Percentiles rank a stretch among this genome's conserved stretches.
These are phyloP conservation scores for Tolypocladium nubicola DNA, from an alignment of 2,329 filamentous ascomycete species.

Conservation along the genomic window DNA sequence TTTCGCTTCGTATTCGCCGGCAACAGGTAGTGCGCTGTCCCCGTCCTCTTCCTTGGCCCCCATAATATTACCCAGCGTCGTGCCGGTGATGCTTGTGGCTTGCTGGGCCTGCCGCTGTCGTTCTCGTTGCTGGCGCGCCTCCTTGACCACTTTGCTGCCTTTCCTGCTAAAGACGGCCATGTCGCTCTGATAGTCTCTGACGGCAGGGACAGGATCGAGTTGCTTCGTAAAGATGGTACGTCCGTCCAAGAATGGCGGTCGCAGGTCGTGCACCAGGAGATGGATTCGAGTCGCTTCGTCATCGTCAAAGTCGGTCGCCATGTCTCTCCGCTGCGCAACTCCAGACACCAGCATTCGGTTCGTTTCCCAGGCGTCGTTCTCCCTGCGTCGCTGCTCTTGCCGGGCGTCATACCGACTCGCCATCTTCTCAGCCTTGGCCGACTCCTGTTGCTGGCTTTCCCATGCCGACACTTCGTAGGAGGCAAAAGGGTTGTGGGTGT, in stretches of 20 bases:
- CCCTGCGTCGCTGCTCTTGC: slow-evolving; percentile 77
- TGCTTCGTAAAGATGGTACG: slow-evolving; percentile 96
- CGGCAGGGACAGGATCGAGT: slow-evolving; percentile 84
- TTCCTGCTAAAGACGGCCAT: slow-evolving; percentile 98
- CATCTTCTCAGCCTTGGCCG: slow-evolving; percentile 70
- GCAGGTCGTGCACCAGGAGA: slow-evolving; percentile 83
- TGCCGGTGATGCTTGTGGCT: slow-evolving; percentile 86
- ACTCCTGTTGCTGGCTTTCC: slow-evolving; percentile 69
- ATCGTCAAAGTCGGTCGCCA: slow-evolving; percentile 78
- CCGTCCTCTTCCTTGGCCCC: slow-evolving; percentile 88
- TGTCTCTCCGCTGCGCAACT: slow-evolving; percentile 80
- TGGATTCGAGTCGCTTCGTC: slow-evolving; percentile 85
- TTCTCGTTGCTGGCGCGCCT: slow-evolving; percentile 84
- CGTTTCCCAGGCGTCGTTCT: slow-evolving; percentile 96
- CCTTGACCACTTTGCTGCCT: slow-evolving; percentile 85
- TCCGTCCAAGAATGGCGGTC: slow-evolving; percentile 89
- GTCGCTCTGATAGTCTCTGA: slow-evolving; percentile 89
- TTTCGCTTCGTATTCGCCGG: slow-evolving; percentile 56
- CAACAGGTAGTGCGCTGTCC: slow-evolving; percentile 73
- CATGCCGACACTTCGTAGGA: slow-evolving; percentile 63
- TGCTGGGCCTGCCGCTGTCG: slow-evolving; percentile 90
- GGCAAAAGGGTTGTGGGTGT: slow-evolving; percentile 86
- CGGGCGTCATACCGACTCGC: slow-evolving; percentile 56
- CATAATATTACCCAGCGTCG: slow-evolving; percentile 87
- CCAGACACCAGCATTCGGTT: slow-evolving; percentile 97